phyloP scores from a whole-genome alignment of 345 rosid genomes.

The Salix dunnii region DNA sequence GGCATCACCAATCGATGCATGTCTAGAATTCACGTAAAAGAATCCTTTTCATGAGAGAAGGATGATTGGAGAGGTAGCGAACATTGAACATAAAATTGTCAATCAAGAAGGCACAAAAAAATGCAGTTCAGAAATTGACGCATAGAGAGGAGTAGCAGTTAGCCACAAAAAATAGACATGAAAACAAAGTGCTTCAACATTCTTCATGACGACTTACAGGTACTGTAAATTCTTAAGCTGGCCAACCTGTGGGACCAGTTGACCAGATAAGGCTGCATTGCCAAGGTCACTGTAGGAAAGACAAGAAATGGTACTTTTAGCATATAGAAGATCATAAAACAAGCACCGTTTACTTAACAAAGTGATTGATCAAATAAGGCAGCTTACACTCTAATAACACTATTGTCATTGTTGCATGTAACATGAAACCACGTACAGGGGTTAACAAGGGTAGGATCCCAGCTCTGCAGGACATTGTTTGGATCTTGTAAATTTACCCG shows the following conservation, averaged over 20 bases:
- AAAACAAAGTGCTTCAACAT: neutral
- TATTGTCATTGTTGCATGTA: slow-evolving; percentile 39
- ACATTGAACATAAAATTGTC: neutral
- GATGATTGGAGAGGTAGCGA: neutral
- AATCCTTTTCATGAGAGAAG: neutral
- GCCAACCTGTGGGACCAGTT: slow-evolving; percentile 37
- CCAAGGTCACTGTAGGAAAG: slow-evolving; percentile 38
- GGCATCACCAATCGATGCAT: neutral
- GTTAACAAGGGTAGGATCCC: slow-evolving; percentile 37
- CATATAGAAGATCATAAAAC: neutral
- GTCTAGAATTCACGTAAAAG: neutral
- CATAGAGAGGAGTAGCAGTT: neutral
- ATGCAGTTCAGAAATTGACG: neutral
- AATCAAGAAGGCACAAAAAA: neutral
- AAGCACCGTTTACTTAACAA: neutral
- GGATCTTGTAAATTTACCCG: slow-evolving; percentile 35
- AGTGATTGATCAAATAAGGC: neutral
- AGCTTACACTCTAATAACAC: slow-evolving; percentile 42
- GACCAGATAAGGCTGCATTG: slow-evolving; percentile 42
- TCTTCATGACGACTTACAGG: slow-evolving; percentile 27
- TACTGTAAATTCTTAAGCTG: slow-evolving; percentile 40
- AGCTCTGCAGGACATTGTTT: slow-evolving; percentile 34
- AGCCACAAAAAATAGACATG: neutral
- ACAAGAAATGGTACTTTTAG: neutral
- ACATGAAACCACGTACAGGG: slow-evolving; percentile 49